These are phyloP conservation scores for Candida xiaguanensis DNA, from an alignment of 805 yeast species.

Conservation along the genomic window DNA sequence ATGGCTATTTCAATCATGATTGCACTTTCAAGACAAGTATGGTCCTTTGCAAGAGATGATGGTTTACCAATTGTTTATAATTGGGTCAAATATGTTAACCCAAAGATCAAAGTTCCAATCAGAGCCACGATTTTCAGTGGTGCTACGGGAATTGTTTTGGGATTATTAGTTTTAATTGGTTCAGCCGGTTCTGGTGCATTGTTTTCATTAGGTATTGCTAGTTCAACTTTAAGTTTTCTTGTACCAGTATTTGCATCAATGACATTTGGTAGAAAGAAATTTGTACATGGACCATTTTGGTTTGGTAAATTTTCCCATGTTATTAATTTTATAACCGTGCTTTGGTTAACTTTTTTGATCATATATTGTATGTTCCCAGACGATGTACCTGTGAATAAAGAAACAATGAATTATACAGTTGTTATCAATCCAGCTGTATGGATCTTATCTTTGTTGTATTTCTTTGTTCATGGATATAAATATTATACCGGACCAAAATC, in stretches of 20 bases:
- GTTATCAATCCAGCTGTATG: slow-evolving; percentile 62
- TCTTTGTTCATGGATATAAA: slow-evolving; percentile 48
- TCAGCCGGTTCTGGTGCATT: slow-evolving; percentile 60
- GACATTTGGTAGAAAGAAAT: slow-evolving; percentile 38
- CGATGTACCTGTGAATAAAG: slow-evolving; percentile 33
- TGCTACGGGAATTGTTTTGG: slow-evolving; percentile 44
- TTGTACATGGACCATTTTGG: slow-evolving; percentile 65
- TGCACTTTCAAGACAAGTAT: slow-evolving; percentile 66
- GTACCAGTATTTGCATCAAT: slow-evolving; percentile 23
- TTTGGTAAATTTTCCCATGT: slow-evolving; percentile 50
- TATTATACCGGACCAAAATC: slow-evolving; percentile 54
- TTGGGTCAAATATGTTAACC: slow-evolving; percentile 54
- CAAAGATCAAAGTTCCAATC: slow-evolving; percentile 58
- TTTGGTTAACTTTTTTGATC: slow-evolving; percentile 52
- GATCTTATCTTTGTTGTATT: slow-evolving; percentile 51
- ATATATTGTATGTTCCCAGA: slow-evolving; percentile 63
- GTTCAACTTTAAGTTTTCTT: slow-evolving; percentile 57
- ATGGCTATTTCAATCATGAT: slow-evolving; percentile 64
- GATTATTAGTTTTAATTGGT: slow-evolving; percentile 53
- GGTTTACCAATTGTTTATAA: slow-evolving; percentile 59
- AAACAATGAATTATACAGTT: slow-evolving; percentile 65
- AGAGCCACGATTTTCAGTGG: slow-evolving; percentile 59
- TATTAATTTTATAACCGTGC: slow-evolving; percentile 42
- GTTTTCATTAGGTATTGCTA: slow-evolving; percentile 58
- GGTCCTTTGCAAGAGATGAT: slow-evolving; percentile 76